Conservation (phyloP, 441 rosid species). For the Syzygium syzygioides region DNA sequence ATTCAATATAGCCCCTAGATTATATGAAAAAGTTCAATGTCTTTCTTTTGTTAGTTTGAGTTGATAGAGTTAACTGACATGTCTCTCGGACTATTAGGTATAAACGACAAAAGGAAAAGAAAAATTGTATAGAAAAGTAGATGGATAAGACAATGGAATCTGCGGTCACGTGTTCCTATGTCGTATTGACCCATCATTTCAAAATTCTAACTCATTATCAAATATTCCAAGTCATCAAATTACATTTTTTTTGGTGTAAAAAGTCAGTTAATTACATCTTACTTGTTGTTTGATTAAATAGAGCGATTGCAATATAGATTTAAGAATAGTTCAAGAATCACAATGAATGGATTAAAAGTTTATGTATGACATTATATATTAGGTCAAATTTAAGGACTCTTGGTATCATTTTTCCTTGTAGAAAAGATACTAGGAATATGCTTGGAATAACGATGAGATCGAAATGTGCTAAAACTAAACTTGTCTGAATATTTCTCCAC, state of each 20-base stretch:
- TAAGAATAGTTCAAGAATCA: not conserved
- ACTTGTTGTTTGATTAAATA: not conserved
- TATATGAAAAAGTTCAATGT: not conserved
- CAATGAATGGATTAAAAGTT: fast-evolving
- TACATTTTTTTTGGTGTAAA: no score
- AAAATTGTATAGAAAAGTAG: not conserved
- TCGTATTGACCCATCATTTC: not conserved
- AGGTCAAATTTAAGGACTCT: no score
- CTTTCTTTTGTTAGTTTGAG: not conserved
- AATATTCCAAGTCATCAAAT: not conserved
- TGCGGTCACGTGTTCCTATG: not conserved
- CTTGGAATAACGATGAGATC: not conserved
- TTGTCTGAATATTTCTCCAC: not conserved
- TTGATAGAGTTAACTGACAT: not conserved
- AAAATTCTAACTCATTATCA: not conserved
- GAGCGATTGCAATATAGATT: fast-evolving
- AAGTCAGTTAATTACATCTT: not conserved
- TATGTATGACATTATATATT: no score
- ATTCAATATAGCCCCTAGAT: not conserved
- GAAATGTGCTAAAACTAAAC: not conserved
- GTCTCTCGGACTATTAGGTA: not conserved
- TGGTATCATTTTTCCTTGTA: not conserved
- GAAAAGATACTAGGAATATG: not conserved
- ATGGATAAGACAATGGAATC: not conserved
- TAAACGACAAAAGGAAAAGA: not conserved